phyloP scores from a whole-genome alignment of 2,329 filamentous ascomycete species.

The Aspergillus glaucus region DNA sequence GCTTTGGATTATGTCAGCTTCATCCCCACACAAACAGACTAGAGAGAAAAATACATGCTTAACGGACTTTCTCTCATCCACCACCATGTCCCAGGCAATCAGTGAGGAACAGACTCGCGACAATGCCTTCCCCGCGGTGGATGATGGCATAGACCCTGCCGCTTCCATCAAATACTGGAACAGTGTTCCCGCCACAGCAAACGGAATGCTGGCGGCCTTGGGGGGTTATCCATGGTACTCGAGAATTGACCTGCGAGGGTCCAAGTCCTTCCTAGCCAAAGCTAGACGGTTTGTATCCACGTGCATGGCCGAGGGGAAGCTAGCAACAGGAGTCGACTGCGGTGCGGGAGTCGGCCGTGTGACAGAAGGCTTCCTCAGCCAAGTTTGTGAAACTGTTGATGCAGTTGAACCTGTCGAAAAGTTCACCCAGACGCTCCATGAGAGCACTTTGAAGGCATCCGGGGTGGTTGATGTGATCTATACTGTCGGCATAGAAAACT shows the following conservation, averaged over 20 bases:
- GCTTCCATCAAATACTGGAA: slow-evolving; percentile 34
- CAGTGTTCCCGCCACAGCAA: slow-evolving; percentile 36
- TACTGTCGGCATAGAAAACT: slow-evolving; percentile 68
- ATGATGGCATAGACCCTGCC: slow-evolving; percentile 25
- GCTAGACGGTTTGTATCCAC: slow-evolving; percentile 38
- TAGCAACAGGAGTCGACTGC: slow-evolving; percentile 49
- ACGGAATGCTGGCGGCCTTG: slow-evolving; percentile 53
- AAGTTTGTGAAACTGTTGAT: slow-evolving; percentile 66
- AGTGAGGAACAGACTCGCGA: neutral
- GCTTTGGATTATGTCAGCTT: too few relatives aligned
- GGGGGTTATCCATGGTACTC: slow-evolving; percentile 65
- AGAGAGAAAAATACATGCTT: neutral
- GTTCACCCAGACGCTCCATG: slow-evolving; percentile 61
- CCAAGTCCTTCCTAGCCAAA: slow-evolving; percentile 61
- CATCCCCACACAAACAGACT: too few relatives aligned
- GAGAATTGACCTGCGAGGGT: slow-evolving; percentile 63
- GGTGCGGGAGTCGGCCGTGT: slow-evolving; percentile 74
- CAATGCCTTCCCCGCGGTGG: neutral
- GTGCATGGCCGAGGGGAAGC: slow-evolving; percentile 9
- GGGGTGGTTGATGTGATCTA: slow-evolving; percentile 58
- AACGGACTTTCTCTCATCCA: neutral
- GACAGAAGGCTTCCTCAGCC: slow-evolving; percentile 68
- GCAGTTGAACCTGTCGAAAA: slow-evolving; percentile 78
- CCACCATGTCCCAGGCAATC: neutral
- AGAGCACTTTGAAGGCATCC: slow-evolving; percentile 28